Base-by-base conservation (phyloP, 495 filamentous ascomycete species). In the Choiromyces venosus region DNA sequence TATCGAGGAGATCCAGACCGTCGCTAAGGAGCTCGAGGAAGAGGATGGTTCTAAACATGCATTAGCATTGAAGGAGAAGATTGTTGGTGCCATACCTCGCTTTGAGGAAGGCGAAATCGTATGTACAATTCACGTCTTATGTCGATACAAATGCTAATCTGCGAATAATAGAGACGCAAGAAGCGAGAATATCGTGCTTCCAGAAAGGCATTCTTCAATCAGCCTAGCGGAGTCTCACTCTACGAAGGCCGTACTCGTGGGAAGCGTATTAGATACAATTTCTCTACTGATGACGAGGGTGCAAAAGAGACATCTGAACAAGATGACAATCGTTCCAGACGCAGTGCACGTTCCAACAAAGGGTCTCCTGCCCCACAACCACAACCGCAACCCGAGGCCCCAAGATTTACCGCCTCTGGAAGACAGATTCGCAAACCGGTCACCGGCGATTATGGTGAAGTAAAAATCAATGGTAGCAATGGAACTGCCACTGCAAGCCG, bases 171-270 rank as follows among this genome's bases (percentile, higher is more conserved):
- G 91, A 97, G 97, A 87, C 92, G 95, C 56, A 93, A 90, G 80
- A 91, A 93, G 25, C 90, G 95, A 39, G 96, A 99, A 79, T 97
- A 99, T 78, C 90, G 95, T 36, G 86, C 91, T 80, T 87, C 88
- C 72, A 91, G 92, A 70, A 96, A 96, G 81, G 91, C 92, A 66
- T 90, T 91, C 71, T 99, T 98, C 83, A 86, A 89, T 69, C 90
- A 94, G 19, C 93, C 94, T 5, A 90, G 91, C 37, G 93, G 93
- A 4, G 93, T 94, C 83, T 97, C 93, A 19, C 85, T 95, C 68
- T 98, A 98, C 82, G 95, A 99, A 84, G 96, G 96, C 46, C 92
- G 95, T 64, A 98, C 96, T 0, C 88, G 95, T 69, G 95, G 95
- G 56, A 98, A 98, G 84, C 90, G 93, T 65, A 90, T 97, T 82